Evolutionary conservation across 164 flowering plant species (phyloP), one percentile per base, ranked within the genome.

Genomic region (Umbellularia californica): DNA sequence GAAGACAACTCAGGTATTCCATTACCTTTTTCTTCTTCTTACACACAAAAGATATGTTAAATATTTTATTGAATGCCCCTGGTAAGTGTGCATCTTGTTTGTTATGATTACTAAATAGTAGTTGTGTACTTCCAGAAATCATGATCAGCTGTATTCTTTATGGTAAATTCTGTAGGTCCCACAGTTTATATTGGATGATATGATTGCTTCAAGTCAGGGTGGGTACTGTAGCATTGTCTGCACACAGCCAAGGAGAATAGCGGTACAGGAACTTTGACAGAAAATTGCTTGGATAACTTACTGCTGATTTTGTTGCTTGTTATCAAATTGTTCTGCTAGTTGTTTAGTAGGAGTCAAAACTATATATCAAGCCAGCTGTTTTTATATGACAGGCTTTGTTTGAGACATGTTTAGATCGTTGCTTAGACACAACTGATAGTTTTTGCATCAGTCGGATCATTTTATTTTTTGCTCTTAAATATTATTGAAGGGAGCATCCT

Each of bases 211-310:
- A 28, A 92, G 92, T 73, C 67, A 25, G 68, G 97, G 98, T 71
- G 98, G 92, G 75, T 64, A 81, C 20, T 91, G 98, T 78, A 94
- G 86, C 79, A 92, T 94, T 68, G 80, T 94, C 79, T 94, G 98
- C 87, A 94, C 98, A 51, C 98, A 94, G 74, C 98, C 98, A 58
- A 89, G 98, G 84, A 86, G 98, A 88, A 94, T 94, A 83, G 98
- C 98, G 83, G 98, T 92, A 81, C 63, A 74, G 14, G 17, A 35
- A 73, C n/a, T 71, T 70, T 51, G 33, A 66, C 74, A 27, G 71
- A 51, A 73, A 19, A 69, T 17, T 10, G 55, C 19, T 58, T 55
- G 23, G 24, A 41, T 55, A 3, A 22, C 30, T 65, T 70, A 33
- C 19, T 60, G 23, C 47, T 3, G 5, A 69, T 69, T 14, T 4